A percentile compares a stretch with the other conserved stretches of the same genome.
These are phyloP conservation scores for Hymenoscyphus salicellus DNA, from an alignment of 2,329 filamentous ascomycete genomes.

Conservation along the genomic window DNA sequence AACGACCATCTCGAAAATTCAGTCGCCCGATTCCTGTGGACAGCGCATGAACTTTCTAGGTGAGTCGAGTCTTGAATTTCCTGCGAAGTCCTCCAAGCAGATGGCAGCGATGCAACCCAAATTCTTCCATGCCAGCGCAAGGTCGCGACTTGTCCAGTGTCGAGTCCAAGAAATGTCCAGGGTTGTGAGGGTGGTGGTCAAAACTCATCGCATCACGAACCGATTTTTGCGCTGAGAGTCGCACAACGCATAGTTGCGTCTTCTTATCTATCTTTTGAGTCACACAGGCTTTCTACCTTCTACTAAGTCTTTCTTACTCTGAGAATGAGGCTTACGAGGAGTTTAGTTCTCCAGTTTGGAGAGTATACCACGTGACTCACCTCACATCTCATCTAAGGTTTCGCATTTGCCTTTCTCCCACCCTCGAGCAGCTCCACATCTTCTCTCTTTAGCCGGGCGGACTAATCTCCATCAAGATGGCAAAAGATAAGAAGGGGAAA, in stretches of 20 bases:
- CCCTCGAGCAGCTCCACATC: not conserved
- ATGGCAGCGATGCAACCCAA: not conserved
- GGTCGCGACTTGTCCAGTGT: not conserved
- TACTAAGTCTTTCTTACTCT: not conserved
- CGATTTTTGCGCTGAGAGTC: not conserved
- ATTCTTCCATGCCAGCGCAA: not conserved
- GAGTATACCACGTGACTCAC: not conserved
- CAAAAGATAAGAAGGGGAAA: conserved; percentile 50
- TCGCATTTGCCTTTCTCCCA: not conserved
- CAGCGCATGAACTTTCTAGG: conserved; percentile 5
- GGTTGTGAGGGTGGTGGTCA: conserved; percentile 5
- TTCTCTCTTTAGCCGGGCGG: not conserved
- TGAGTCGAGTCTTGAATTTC: not conserved
- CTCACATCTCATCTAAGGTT: not conserved
- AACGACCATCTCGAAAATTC: conserved; percentile 5
- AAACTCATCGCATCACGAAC: not conserved
- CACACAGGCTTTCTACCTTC: not conserved
- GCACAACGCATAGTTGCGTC: not conserved
- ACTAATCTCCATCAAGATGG: conserved; percentile 37
- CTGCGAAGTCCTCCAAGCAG: not conserved
- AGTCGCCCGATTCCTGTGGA: conserved; percentile 12
- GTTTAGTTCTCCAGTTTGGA: not conserved
- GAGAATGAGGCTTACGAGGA: not conserved
- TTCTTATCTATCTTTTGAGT: not conserved
- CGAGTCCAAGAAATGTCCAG: not conserved